Conservation (phyloP, 176 grass and related monocot species). For the Avena atlantica region DNA sequence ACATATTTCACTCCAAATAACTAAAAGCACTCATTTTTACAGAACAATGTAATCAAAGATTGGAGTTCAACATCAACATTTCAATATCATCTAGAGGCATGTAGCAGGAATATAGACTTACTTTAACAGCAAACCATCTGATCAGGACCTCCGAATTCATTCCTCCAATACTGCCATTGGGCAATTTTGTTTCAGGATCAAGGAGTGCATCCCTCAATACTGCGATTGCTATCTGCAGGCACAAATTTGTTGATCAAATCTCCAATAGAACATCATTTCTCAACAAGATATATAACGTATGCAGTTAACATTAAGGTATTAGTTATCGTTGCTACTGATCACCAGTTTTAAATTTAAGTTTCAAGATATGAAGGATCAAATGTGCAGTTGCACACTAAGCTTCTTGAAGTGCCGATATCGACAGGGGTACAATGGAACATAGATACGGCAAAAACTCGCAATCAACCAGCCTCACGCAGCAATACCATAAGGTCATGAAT, state of each 20-base stretch:
- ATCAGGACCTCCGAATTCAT: background rate
- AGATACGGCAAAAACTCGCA: background rate
- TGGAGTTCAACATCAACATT: background rate
- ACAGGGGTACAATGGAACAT: background rate
- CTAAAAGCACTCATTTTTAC: background rate
- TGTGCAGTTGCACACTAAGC: background rate
- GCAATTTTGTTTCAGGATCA: background rate
- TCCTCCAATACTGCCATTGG: too few relatives aligned
- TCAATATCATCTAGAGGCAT: background rate
- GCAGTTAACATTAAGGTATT: constrained; percentile 25
- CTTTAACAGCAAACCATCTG: constrained; percentile 37
- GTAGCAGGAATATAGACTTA: constrained; percentile 26
- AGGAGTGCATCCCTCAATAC: background rate
- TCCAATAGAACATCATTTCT: background rate
- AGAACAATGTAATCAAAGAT: background rate
- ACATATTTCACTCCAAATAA: constrained; percentile 23
- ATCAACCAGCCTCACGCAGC: background rate
- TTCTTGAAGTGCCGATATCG: background rate
- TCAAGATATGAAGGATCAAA: background rate
- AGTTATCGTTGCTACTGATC: background rate
- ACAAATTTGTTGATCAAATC: constrained; percentile 9
- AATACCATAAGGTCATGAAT: constrained; percentile 13
- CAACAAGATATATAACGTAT: constrained; percentile 1
- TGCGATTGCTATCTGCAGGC: constrained; percentile 23
- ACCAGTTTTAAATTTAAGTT: background rate